phyloP scores from a whole-genome alignment of 164 flowering plant species.

The Umbilicus rupestris region DNA sequence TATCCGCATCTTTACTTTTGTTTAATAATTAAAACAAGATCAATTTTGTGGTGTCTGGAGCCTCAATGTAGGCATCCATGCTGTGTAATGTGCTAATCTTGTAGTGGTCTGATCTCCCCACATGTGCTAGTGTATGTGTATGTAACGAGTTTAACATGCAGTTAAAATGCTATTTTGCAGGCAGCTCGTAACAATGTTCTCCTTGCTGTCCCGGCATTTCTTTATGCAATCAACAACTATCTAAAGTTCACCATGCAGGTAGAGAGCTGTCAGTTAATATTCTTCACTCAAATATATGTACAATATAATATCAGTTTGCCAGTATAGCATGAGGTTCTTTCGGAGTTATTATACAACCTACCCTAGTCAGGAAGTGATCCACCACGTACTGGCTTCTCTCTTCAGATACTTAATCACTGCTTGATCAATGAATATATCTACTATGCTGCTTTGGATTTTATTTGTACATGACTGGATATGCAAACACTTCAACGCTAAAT shows the following conservation, averaged over 20 bases:
- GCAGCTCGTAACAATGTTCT: conserved; percentile 96
- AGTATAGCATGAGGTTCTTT: not conserved
- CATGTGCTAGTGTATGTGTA: not conserved
- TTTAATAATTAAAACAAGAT: not conserved
- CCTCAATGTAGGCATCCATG: not conserved
- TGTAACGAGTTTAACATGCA: not conserved
- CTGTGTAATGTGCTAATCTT: not conserved
- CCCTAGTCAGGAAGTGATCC: not conserved
- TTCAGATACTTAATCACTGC: not conserved
- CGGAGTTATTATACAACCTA: not conserved
- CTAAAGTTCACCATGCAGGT: conserved; percentile 99
- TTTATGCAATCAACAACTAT: conserved; percentile 97
- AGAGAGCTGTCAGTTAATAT: not conserved
- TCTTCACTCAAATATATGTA: not conserved
- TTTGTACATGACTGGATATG: no score
- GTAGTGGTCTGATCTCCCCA: no score
- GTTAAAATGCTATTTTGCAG: conserved; percentile 30
- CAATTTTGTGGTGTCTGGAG: not conserved
- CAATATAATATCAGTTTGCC: not conserved
- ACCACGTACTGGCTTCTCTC: not conserved
- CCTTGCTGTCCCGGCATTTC: conserved; percentile 92
- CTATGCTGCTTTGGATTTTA: no score
- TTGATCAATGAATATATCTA: no score
- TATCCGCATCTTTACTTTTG: not conserved
- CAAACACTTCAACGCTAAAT: no score